Percentiles rank a stretch among this genome's conserved stretches.
Conservation (phyloP, 2,329 filamentous ascomycete genomes). For the Cucurbitaria berberidis region DNA sequence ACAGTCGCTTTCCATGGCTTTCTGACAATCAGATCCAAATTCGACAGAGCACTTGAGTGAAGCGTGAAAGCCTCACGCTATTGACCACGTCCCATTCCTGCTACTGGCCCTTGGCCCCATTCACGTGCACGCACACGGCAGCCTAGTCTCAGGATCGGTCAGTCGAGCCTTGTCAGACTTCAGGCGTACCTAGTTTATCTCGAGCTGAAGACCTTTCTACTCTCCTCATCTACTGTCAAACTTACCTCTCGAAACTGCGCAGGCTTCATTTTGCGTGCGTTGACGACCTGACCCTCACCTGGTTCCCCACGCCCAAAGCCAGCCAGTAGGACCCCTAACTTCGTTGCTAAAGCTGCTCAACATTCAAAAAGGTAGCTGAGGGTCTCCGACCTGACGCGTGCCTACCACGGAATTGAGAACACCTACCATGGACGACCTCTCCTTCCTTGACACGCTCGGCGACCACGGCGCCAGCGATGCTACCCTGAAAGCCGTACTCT, state of each 20-base stretch:
- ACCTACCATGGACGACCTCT: slow-evolving; percentile 30
- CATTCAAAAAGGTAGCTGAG: neutral
- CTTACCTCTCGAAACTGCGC: neutral
- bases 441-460: slow-evolving; percentile 24
- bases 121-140: slow-evolving; percentile 9
- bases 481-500: slow-evolving; percentile 42
- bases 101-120: slow-evolving; percentile 4
- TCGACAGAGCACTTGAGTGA: neutral
- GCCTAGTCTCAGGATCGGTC: slow-evolving; percentile 18
- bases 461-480: slow-evolving; percentile 26
- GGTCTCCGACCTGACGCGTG: neutral
- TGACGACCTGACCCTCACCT: slow-evolving; percentile 1
- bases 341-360: slow-evolving; percentile 6
- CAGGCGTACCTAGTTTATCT: neutral
- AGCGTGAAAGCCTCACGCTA: neutral
- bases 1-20: neutral
- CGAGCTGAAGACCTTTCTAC: neutral
- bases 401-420: neutral
- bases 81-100: neutral
- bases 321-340: neutral
- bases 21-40: neutral
- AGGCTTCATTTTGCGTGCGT: neutral
- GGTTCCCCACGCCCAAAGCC: neutral
- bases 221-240: neutral
- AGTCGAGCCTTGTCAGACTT: slow-evolving; percentile 17